Base-by-base conservation (phyloP, 2,329 filamentous ascomycete species). In the Sclerotinia minor region DNA sequence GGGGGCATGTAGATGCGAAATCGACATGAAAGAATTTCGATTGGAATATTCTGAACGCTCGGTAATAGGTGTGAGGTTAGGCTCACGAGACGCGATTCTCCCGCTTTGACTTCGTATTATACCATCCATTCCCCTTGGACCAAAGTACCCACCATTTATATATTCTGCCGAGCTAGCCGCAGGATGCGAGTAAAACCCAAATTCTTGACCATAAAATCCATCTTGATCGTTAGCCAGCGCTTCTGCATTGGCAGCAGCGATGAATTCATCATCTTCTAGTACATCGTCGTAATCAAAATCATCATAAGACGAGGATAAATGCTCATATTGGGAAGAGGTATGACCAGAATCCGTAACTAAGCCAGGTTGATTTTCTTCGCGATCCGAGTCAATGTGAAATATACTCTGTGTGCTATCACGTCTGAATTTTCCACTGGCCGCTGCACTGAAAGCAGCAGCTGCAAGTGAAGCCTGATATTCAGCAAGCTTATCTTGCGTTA, bases 41-140 rank as follows among this genome's bases (percentile, higher is more conserved):
- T 96, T 97, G 53, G 92, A 97, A 81, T 96, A 97, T 79, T 99
- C 95, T 69, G 92, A 96, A 17, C 94, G 87, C 78, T 98, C 95
- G 0, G 94, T 98, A 74, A 99, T 98, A 7, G 95, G 95, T 1
- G 95, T 98, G 59, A 99, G 81, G 74, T 95, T 97, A 1, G 95
- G 94, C 77, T 97, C 94, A 52, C 90, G 87, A 26, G 91, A 91
- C 41, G 89, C 87, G 64, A 89, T 83, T 19, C 89, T 87, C 26
- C 92, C 93, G 71, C 91, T 95, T 66, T 87, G 87, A 70, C 84
- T 89, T 47, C 92, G 87, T 47, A 68, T 74, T 21, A 89, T 74
- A 3, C 83, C 82, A 68, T 88, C 84, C 21, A 89, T 79, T 2
- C 89, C 89, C 26, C 89, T 87, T 0, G 91, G 87, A 1, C 92